Evolutionary conservation across 2,329 filamentous ascomycete species (phyloP).

Genomic region (Alternaria ethzedia): DNA sequence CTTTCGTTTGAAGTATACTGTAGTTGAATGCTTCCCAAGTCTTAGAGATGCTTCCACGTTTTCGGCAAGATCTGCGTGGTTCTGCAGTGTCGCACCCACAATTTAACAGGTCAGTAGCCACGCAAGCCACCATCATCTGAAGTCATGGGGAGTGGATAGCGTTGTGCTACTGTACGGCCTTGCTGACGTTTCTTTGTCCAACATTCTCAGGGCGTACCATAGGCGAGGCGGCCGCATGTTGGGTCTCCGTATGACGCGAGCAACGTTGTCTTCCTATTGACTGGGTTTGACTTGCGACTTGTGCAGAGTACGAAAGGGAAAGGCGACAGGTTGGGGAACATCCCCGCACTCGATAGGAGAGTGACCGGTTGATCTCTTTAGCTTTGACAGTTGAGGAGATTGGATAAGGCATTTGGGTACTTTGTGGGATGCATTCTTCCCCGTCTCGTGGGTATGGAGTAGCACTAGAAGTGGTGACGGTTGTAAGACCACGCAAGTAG

Average conservation of each 20-base stretch:
- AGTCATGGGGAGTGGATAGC: slow-evolving; percentile 4
- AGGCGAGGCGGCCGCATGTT: slow-evolving; percentile 8
- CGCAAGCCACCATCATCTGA: not conserved
- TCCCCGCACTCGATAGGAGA: slow-evolving; percentile 4
- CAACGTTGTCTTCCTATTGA: not conserved
- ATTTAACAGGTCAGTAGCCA: not conserved
- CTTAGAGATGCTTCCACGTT: not conserved
- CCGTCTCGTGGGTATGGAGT: not conserved
- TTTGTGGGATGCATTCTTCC: not conserved
- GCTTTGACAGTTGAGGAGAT: not conserved
- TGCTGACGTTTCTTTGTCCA: slow-evolving; percentile 19
- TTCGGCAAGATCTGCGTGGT: not conserved
- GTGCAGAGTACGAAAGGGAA: not conserved
- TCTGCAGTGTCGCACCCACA: not conserved
- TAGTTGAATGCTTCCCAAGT: slow-evolving; percentile 1
- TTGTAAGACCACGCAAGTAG: not conserved
- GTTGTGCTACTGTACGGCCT: slow-evolving; percentile 1
- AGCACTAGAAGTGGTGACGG: not conserved
- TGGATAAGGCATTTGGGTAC: not conserved
- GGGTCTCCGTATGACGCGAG: slow-evolving; percentile 4
- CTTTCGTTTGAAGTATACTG: slow-evolving; percentile 3
- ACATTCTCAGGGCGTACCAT: slow-evolving; percentile 15
- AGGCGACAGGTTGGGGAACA: not conserved
- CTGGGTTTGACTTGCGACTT: not conserved
- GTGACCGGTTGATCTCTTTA: not conserved